Evolutionary conservation across 768 basidiomycete genomes (phyloP).

Genomic region (Kwoniella dendrophila): DNA sequence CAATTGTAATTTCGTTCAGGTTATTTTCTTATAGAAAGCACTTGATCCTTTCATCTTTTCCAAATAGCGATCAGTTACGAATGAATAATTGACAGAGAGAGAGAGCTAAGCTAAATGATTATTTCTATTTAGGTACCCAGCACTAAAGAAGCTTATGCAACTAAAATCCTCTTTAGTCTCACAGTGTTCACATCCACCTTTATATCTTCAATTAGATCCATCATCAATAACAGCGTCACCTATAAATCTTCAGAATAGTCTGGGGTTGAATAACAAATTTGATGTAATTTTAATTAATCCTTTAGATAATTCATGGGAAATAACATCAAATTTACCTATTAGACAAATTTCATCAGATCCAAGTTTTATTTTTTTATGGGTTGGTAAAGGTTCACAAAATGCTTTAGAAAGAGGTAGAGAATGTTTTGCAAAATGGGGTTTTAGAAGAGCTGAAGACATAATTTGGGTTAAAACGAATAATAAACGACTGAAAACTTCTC

Average conservation of each 20-base stretch:
- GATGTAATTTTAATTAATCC: conserved; percentile 91
- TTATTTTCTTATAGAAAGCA: too few relatives aligned
- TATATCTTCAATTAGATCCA: conserved; percentile 65
- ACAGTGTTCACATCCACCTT: conserved; percentile 69
- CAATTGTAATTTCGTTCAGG: not conserved
- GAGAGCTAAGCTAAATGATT: not conserved
- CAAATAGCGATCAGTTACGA: too few relatives aligned
- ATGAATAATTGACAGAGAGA: too few relatives aligned
- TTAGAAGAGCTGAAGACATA: conserved; percentile 89
- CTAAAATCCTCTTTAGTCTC: conserved; percentile 80
- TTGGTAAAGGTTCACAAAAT: conserved; percentile 84
- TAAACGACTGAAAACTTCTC: not conserved
- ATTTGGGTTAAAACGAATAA: conserved; percentile 96
- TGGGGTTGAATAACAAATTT: conserved; percentile 63
- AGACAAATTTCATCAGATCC: conserved; percentile 84
- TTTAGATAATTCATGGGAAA: conserved; percentile 65
- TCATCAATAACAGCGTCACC: conserved; percentile 34
- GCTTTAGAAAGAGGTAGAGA: conserved; percentile 91
- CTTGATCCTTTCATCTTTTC: too few relatives aligned
- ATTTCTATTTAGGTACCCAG: conserved; percentile 76
- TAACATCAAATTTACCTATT: conserved; percentile 78
- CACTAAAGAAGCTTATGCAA: conserved; percentile 78
- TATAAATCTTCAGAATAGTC: not conserved
- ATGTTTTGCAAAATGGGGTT: conserved; percentile 86
- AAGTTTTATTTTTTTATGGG: conserved; percentile 93